Evolutionary conservation across 345 rosid species (phyloP), one percentile per base, ranked within the genome.

Genomic region (Raphanus sativus): DNA sequence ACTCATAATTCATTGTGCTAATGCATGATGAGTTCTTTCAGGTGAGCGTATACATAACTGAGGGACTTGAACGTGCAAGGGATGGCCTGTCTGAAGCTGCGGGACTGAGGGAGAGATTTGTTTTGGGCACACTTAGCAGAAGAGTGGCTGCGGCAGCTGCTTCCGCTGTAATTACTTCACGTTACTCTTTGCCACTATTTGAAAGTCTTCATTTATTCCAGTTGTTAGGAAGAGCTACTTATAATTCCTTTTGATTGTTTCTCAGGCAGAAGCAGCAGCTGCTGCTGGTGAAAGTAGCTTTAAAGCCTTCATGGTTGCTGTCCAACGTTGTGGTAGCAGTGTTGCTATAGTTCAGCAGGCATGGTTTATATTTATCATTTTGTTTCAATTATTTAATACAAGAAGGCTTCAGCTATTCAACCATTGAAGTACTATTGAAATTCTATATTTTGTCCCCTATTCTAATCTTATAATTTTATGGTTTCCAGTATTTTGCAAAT

Each of bases 81-180:
- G 97, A 89, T 69, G 75, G 97, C 87, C 84, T 95, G 78, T 83
- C 90, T 59, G 98, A 95, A 87, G 97, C 99, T 79, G 96, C 98
- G 67, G 85, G 91, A 61, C 77, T 88, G 86, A 89, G 98, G 89
- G 99, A 94, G 87, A 89, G 85, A 81, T 92, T 87, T 89, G 92
- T 92, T 85, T 82, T 90, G 87, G 95, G 97, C 77, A 86, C 97
- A 79, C 89, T 56, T 65, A 88, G 95, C 84, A 86, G 97, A 80
- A 88, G 99, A 84, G 99, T 92, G 78, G 97, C 98, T 69, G 98
- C 98, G 65, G 98, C 99, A 29, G 99, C 99, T 88, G 96, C 97
- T 75, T 91, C 97, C 50, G 94, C 93, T 75, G 91, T 89, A 85
- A 81, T 65, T 81, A 74, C 75, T 75, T 75, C 63, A 32, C 59